Conservation (phyloP, 1,139 yeast genomes). For the Saccharomyces uvarum region DNA sequence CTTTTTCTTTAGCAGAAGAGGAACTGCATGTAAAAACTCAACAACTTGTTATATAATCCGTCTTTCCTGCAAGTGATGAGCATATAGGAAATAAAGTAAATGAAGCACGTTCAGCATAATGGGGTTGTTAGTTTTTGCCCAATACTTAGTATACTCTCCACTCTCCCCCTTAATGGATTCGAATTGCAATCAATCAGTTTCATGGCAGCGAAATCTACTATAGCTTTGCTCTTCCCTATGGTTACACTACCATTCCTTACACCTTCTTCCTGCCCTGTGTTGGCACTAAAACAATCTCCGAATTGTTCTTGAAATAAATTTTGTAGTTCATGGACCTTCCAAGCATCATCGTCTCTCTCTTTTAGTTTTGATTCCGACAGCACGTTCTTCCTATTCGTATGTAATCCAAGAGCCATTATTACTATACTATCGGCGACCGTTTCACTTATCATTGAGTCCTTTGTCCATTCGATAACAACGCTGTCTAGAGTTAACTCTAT, state of each 20-base stretch:
- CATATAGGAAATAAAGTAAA: not conserved
- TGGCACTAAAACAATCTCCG: conserved; percentile 57
- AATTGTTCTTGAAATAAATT: conserved; percentile 73
- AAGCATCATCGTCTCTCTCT: conserved; percentile 20
- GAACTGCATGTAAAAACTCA: not conserved
- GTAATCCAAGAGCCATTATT: not conserved
- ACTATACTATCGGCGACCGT: not conserved
- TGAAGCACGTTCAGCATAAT: conserved; percentile 31
- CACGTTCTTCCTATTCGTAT: not conserved
- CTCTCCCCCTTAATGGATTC: conserved; percentile 70
- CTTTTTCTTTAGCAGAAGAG: not conserved
- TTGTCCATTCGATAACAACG: not conserved
- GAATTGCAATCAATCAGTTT: conserved; percentile 63
- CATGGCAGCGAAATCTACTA: conserved; percentile 54
- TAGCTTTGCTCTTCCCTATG: conserved; percentile 71
- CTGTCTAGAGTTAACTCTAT: not conserved
- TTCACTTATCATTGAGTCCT: not conserved
- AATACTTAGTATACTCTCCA: conserved; percentile 69
- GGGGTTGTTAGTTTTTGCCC: conserved; percentile 84
- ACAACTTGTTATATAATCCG: not conserved
- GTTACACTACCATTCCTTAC: conserved; percentile 22
- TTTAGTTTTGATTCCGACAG: not conserved
- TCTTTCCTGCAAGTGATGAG: not conserved
- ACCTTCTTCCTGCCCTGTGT: conserved; percentile 30
- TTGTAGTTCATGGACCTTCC: conserved; percentile 56